Evolutionary conservation across 2,329 filamentous ascomycete species (phyloP).

Genomic region (Tolypocladium cylindrosporum): DNA sequence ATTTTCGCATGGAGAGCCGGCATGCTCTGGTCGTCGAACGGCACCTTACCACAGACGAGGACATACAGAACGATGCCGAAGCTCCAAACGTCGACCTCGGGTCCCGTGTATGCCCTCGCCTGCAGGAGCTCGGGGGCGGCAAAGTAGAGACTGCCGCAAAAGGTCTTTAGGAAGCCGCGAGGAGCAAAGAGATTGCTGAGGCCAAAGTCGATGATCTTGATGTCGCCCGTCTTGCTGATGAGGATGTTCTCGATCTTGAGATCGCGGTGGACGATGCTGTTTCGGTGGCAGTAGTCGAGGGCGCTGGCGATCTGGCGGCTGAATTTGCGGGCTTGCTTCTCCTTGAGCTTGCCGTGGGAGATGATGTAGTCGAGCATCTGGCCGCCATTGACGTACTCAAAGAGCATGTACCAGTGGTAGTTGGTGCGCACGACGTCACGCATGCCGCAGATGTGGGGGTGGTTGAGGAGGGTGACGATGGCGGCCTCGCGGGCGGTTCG

Average conservation of each 20-base stretch:
- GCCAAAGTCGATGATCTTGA: constrained; percentile 98
- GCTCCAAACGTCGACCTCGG: constrained; percentile 97
- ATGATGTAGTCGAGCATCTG: constrained; percentile 99
- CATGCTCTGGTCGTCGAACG: constrained; percentile 99
- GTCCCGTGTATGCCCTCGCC: constrained; percentile 87
- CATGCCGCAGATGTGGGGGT: constrained; percentile 93
- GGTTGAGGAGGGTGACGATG: constrained; percentile 87
- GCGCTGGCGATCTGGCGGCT: constrained; percentile 94
- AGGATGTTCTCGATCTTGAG: constrained; percentile 98
- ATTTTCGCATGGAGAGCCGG: constrained; percentile 96
- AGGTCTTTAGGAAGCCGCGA: constrained; percentile 78
- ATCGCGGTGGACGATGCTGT: constrained; percentile 96
- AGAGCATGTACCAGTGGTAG: constrained; percentile 99
- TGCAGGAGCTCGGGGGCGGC: constrained; percentile 91
- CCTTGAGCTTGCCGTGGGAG: constrained; percentile 91
- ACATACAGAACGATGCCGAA: constrained; percentile 98
- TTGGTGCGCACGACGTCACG: constrained; percentile 91
- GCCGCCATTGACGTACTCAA: constrained; percentile 96
- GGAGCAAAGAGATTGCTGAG: constrained; percentile 94
- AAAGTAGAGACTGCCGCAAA: constrained; percentile 96
- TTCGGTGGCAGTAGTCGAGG: constrained; percentile 92
- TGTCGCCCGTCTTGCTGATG: constrained; percentile 97
- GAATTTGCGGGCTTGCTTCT: constrained; percentile 97
- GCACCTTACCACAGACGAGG: constrained; percentile 92
- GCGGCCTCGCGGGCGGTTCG: constrained; percentile 90